Base-by-base conservation (phyloP, 2,329 filamentous ascomycete species). In the Exutisphaerella laricina region DNA sequence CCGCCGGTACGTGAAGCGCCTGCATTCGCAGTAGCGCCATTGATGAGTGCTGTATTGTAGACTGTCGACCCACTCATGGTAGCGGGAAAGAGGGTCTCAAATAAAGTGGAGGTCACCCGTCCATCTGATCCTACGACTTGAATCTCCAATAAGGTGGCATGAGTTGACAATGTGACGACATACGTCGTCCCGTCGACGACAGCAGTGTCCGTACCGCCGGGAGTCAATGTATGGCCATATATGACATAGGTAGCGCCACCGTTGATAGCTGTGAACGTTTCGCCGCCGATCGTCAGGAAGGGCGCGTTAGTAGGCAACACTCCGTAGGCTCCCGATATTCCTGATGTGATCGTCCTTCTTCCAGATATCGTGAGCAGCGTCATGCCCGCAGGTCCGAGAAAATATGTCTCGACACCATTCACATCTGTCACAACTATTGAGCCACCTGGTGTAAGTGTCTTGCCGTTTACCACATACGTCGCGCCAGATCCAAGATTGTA, bases 21-120 rank as follows among this genome's bases (percentile, higher is more conserved):
- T 23, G 17, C 37, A 8, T 42, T 52, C 6, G 48, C 42, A 16
- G 44, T 28, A 5, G 41, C 26, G 9, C 40, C 31, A 10, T 21
- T 17, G 18, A 35, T 25, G 12, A 20, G 32, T 2, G 45, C 39
- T 5, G 53, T 55, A 13, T 50, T 53, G 29, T 43, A 50, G 3
- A 48, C 43, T 4, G 54, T 60, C 5, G 39, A 20, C 14, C 49
- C 29, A 1, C 63, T 64, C 16, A 57, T 61, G 3, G 63, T 64
- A 1, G 65, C 66, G 4, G 66, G 65, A 46, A 69, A 68, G 8
- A 70, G 51, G 0, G 61, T 65, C 48, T 63, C 55, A 40, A 46
- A 54, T 12, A 43, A 35, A 5, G 58, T 62, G 3, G 51, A 55
- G 3, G 58, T 61, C 3, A 61, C 60, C 14, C 51, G 58, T 13